These are phyloP conservation scores for Fraxinus latifolia DNA, from an alignment of 305 asterid species.

Conservation along the genomic window DNA sequence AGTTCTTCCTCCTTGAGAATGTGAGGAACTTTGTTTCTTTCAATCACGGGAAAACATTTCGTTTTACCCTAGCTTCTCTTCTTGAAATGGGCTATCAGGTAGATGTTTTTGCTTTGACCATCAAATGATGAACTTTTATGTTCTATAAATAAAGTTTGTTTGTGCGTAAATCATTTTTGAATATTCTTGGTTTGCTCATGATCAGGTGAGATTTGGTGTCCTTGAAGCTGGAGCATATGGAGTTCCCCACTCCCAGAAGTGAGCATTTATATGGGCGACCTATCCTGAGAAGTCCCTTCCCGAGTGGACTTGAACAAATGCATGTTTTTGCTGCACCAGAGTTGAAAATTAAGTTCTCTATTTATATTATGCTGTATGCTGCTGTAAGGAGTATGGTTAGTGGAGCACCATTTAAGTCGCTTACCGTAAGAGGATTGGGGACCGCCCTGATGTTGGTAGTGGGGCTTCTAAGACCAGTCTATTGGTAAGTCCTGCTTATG, in stretches of 20 bases:
- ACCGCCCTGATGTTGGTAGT: conserved; percentile 78
- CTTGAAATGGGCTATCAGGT: conserved; percentile 81
- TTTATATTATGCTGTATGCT: conserved; percentile 46
- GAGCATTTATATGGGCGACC: conserved; percentile 98
- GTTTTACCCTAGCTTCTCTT: conserved; percentile 61
- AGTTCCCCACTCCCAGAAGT: conserved; percentile 88
- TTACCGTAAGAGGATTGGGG: conserved; percentile 93
- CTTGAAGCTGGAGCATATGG: conserved; percentile 98
- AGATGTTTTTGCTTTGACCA: conserved; percentile 4
- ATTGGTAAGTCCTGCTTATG: conserved; percentile 32
- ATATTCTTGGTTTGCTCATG: conserved; percentile 16
- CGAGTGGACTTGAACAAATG: conserved; percentile 97
- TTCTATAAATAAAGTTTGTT: neutral
- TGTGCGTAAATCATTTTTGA: neutral
- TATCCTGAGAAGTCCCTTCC: conserved; percentile 87
- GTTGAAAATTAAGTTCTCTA: conserved; percentile 57
- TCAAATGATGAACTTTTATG: neutral
- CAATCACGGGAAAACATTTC: conserved; percentile 66
- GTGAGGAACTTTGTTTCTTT: conserved; percentile 64
- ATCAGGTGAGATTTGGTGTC: conserved; percentile 77
- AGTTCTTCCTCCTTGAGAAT: conserved; percentile 67
- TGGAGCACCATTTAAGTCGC: conserved; percentile 87
- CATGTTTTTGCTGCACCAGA: conserved; percentile 87
- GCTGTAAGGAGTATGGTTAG: conserved; percentile 71
- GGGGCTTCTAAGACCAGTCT: conserved; percentile 50